Evolutionary conservation across 768 basidiomycete genomes (phyloP).

Genomic region (Suillus luteus): DNA sequence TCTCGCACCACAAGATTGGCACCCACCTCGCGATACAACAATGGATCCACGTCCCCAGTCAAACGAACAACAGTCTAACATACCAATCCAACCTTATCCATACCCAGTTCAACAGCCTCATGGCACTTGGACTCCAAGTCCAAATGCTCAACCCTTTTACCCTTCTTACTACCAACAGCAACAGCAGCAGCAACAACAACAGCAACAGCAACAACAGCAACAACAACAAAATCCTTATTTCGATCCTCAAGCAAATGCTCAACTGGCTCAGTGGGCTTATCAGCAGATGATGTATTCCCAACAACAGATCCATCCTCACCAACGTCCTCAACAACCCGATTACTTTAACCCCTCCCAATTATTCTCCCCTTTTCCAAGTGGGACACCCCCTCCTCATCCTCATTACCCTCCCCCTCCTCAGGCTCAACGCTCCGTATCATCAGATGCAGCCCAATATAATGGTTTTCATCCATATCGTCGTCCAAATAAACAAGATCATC

Average conservation of each 20-base stretch:
- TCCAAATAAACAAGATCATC: slow-evolving; percentile 41
- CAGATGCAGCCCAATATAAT: slow-evolving; percentile 38
- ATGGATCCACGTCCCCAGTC: slow-evolving; percentile 54
- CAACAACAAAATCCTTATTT: slow-evolving; percentile 61
- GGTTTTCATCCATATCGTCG: slow-evolving; percentile 86
- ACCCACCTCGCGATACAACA: slow-evolving; percentile 62
- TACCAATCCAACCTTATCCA: slow-evolving; percentile 49
- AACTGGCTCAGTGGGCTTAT: slow-evolving; percentile 86
- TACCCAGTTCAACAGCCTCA: slow-evolving; percentile 74
- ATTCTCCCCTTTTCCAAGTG: slow-evolving; percentile 69
- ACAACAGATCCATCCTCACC: slow-evolving; percentile 46
- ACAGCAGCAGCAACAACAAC: slow-evolving; percentile 56
- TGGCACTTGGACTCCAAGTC: slow-evolving; percentile 68
- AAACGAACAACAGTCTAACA: slow-evolving; percentile 46
- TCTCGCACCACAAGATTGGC: slow-evolving; percentile 79
- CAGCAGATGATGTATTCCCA: slow-evolving; percentile 89
- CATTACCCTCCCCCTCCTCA: slow-evolving; percentile 32
- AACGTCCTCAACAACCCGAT: slow-evolving; percentile 43
- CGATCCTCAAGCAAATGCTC: slow-evolving; percentile 73
- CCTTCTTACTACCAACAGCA: slow-evolving; percentile 73
- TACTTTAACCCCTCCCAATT: slow-evolving; percentile 62
- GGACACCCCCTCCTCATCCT: slow-evolving; percentile 59
- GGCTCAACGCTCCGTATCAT: slow-evolving; percentile 40
- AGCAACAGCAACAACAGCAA: slow-evolving; percentile 46
- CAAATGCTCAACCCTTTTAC: slow-evolving; percentile 71